phyloP scores from a whole-genome alignment of 495 filamentous ascomycete genomes.

The Trichoderma asperelloides region DNA sequence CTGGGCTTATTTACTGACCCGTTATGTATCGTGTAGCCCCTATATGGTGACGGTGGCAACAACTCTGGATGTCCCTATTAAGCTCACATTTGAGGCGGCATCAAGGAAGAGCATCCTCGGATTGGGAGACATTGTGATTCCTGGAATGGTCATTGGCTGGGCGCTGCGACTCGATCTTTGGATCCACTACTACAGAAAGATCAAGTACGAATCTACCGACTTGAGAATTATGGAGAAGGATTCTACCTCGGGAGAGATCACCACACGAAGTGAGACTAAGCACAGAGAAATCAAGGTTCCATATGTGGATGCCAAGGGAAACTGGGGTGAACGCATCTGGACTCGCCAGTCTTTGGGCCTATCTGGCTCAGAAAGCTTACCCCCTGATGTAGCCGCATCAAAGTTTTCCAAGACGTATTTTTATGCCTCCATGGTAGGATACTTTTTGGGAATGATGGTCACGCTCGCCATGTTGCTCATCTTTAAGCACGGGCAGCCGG shows the following conservation, averaged over 20 bases:
- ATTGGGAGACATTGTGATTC: conserved; percentile 88
- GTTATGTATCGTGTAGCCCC: conserved; percentile 33
- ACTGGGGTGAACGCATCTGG: conserved; percentile 88
- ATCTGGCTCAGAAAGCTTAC: conserved; percentile 29
- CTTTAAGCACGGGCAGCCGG: conserved; percentile 78
- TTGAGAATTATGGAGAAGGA: conserved; percentile 22
- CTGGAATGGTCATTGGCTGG: conserved; percentile 82
- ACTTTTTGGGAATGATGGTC: conserved; percentile 66
- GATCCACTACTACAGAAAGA: conserved; percentile 57
- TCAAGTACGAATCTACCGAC: conserved; percentile 26
- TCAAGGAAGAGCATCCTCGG: conserved; percentile 72
- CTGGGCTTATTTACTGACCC: conserved; percentile 13
- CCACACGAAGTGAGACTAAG: conserved; percentile 21
- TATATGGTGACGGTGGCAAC: conserved; percentile 95
- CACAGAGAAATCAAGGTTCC: conserved; percentile 44
- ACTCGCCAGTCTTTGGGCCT: conserved; percentile 29
- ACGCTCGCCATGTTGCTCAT: conserved; percentile 72
- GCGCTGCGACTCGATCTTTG: conserved; percentile 88
- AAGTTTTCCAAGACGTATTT: conserved; percentile 85
- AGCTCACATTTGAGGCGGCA: conserved; percentile 75
- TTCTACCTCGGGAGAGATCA: conserved; percentile 28
- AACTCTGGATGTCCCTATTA: conserved; percentile 84
- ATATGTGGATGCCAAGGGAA: conserved; percentile 49
- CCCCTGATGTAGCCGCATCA: conserved; percentile 33
- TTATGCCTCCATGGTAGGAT: conserved; percentile 66